phyloP scores from a whole-genome alignment of 208 protist species.

The Angomonas ambiguus region DNA sequence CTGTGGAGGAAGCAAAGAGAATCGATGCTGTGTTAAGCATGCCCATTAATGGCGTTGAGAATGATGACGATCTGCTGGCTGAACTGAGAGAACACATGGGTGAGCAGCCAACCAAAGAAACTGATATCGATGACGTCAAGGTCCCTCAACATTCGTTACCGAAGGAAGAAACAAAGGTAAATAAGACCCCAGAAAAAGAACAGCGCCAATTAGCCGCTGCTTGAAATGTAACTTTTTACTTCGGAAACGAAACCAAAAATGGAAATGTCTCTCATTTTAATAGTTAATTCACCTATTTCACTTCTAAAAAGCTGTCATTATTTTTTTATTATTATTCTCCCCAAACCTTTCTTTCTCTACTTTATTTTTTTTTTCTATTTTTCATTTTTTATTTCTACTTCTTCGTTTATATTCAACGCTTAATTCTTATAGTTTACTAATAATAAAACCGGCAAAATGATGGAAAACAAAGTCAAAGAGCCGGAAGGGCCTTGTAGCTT shows the following conservation, averaged over 20 bases:
- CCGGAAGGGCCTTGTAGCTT: slow-evolving; percentile 72
- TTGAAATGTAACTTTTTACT: not conserved
- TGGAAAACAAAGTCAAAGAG: slow-evolving; percentile 72
- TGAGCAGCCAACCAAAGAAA: slow-evolving; percentile 7
- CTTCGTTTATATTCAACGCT: not conserved
- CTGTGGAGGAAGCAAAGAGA: slow-evolving; percentile 58
- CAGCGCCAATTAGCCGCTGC: not conserved
- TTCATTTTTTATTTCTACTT: slow-evolving; percentile 1
- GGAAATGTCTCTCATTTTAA: not conserved
- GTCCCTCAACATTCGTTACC: slow-evolving; percentile 24
- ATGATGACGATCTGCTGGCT: slow-evolving; percentile 64
- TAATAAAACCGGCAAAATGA: slow-evolving; percentile 16
- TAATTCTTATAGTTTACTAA: not conserved
- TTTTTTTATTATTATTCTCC: not conserved
- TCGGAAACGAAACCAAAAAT: too few species aligned
- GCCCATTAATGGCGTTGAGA: slow-evolving; percentile 29
- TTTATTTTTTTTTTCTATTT: slow-evolving; percentile 1
- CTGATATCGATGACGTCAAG: slow-evolving; percentile 16
- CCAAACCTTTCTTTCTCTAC: too few species aligned
- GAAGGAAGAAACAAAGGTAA: not conserved
- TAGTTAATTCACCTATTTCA: not conserved
- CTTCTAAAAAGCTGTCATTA: not conserved
- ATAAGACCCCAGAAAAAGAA: slow-evolving; percentile 1
- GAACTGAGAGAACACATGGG: slow-evolving; percentile 31
- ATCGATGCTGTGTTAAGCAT: slow-evolving; percentile 64